Base-by-base conservation (phyloP, 257 asterid species). In the Solanum paucissectum region DNA sequence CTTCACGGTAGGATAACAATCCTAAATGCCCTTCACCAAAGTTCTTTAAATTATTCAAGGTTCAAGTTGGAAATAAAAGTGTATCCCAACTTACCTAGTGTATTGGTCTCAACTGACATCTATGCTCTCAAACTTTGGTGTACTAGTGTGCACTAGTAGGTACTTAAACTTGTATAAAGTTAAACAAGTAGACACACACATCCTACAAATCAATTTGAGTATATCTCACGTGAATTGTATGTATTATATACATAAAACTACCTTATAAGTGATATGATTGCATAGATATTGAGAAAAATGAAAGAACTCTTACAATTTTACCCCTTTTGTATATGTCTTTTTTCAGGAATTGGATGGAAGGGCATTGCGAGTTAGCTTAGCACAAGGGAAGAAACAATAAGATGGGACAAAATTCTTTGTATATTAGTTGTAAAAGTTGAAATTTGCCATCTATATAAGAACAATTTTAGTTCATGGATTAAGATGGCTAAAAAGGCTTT, bases 331-430 rank as follows among this genome's bases (percentile, higher is more conserved):
- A 0, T 37, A 1, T 29, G 69, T 81, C 18, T 66, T 9, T 84
- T 84, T 87, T 33, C 94, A 96, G 98, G 99, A 94, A 89, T 29
- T 97, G 77, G 98, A 93, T 88, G 99, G 98, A 40, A 92, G 99
- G 21, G 91, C 93, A 1, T 84, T 97, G 90, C 94, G 98, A 12
- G 89, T 97, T 42, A 94, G 97, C 94, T 87, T 93, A 75, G 99
- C 98, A 9, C 88, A 94, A 87, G 98, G 98, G 58, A 95, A 93
- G 93, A 94, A 90, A 89, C 86, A 90, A 83, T 91, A 90, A 93
- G 89, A 86, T 64, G 76, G 89, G 88, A n/a, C 46, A 69, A 37
- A 36, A 74, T 87, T 71, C 69, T 49, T 55, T 81, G 85, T 81
- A 81, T 81, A 46, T 81, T 81, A 81, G 85, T 81, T 49, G 85